phyloP scores from a whole-genome alignment of 1,139 yeast species.

The Debaryomycetaceae sp. region DNA sequence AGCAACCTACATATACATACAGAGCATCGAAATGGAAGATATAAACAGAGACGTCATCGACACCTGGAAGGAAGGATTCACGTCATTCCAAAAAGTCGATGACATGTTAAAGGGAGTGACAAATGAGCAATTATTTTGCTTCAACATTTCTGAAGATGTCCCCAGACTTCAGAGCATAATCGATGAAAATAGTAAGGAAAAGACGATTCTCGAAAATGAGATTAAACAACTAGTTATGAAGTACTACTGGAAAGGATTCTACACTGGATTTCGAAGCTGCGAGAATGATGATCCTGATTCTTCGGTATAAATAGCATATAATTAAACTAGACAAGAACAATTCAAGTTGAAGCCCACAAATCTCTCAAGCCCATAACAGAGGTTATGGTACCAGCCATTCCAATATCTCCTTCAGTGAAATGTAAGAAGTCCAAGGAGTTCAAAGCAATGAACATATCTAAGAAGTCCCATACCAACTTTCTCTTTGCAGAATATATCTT shows the following conservation, averaged over 20 bases:
- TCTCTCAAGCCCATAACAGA: constrained; percentile 76
- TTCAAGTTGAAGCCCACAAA: constrained; percentile 48
- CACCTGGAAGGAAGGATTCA: constrained; percentile 5
- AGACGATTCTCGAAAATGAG: constrained; percentile 17
- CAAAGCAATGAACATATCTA: constrained; percentile 75
- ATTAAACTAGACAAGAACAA: not conserved
- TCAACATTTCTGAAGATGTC: constrained; percentile 8
- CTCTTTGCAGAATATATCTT: constrained; percentile 49
- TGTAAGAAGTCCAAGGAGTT: constrained; percentile 61
- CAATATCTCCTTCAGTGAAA: constrained; percentile 77
- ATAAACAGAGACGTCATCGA: constrained; percentile 5
- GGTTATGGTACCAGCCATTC: constrained; percentile 81
- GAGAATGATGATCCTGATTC: not conserved
- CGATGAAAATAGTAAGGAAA: constrained; percentile 10
- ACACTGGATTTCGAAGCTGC: constrained; percentile 14
- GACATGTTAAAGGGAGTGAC: not conserved
- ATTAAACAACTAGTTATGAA: constrained; percentile 24
- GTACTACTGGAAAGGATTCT: constrained; percentile 35
- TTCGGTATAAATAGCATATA: not conserved
- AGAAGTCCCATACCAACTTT: constrained; percentile 73
- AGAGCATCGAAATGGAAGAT: constrained; percentile 1
- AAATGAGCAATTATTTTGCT: not conserved
- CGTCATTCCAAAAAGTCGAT: not conserved
- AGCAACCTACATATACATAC: no score
- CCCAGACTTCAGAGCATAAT: constrained; percentile 13